phyloP scores from a whole-genome alignment of 306 rosid species.

The Begonia loranthoides region DNA sequence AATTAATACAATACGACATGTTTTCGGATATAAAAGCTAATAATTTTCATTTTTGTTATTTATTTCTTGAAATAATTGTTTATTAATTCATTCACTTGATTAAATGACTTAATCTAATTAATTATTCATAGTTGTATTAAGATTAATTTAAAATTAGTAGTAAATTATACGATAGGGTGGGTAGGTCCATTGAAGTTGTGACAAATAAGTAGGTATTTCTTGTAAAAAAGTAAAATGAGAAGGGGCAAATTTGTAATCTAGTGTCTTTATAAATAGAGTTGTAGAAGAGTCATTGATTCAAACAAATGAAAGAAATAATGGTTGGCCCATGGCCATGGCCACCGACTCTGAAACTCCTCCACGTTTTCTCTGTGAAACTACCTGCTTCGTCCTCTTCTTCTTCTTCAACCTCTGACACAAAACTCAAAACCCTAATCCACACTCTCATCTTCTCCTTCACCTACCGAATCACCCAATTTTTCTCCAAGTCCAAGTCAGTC shows the following conservation, averaged over 20 bases:
- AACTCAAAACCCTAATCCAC: conserved; percentile 47
- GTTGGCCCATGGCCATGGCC: conserved; percentile 22
- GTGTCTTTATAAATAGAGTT: conserved; percentile 11
- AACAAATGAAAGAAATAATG: conserved; percentile 29
- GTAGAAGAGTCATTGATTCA: not conserved
- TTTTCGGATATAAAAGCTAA: too few species aligned
- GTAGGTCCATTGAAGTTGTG: too few species aligned
- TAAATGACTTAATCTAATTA: too few species aligned
- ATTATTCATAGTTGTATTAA: too few species aligned
- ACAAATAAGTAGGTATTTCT: too few species aligned
- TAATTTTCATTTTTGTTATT: too few species aligned
- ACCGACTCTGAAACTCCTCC: conserved; percentile 31
- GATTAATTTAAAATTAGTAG: too few species aligned
- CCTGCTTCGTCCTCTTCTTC: conserved; percentile 18
- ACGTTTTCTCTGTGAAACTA: conserved; percentile 28
- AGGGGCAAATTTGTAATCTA: conserved; percentile 40
- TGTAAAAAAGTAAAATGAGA: conserved; percentile 8
- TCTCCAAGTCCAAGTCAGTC: conserved; percentile 39
- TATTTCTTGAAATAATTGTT: too few species aligned
- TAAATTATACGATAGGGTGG: too few species aligned
- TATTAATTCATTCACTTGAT: too few species aligned
- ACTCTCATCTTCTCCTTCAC: conserved; percentile 49
- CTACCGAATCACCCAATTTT: conserved; percentile 33
- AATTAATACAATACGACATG: too few species aligned
- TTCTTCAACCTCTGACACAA: conserved; percentile 19